phyloP scores from a whole-genome alignment of 225 moss, liverwort and hornwort genomes.

The Takakia lepidozioides region DNA sequence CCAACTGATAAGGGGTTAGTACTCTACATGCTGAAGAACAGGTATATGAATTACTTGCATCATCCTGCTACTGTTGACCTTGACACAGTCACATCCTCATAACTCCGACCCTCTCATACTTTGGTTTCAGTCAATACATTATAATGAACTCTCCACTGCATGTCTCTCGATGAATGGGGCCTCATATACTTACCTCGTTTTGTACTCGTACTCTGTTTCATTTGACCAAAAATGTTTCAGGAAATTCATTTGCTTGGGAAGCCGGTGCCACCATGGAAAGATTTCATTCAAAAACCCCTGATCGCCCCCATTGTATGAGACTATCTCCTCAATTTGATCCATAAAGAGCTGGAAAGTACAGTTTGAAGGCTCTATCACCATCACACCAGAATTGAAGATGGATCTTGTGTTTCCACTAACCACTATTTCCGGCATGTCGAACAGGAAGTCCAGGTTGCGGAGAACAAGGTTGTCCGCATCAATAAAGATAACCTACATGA shows the following conservation, averaged over 20 bases:
- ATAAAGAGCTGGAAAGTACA: slow-evolving; percentile 68
- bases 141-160: no score
- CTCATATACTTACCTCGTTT: slow-evolving; percentile 37
- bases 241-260: slow-evolving; percentile 57
- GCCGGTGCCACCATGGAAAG: slow-evolving; percentile 78
- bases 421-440: slow-evolving; percentile 65
- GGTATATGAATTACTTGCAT: no score
- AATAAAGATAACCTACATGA: slow-evolving; percentile 49
- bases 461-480: slow-evolving; percentile 73
- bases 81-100: no score
- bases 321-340: slow-evolving; percentile 55
- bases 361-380: slow-evolving; percentile 86
- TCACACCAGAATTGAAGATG: slow-evolving; percentile 86
- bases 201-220: no score
- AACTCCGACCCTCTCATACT: no score
- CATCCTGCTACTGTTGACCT: no score
- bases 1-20: no score
- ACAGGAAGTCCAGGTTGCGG: slow-evolving; percentile 67
- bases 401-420: slow-evolving; percentile 49
- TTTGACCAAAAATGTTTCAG: slow-evolving; percentile 74
- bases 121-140: no score
- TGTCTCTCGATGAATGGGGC: no score
- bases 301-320: slow-evolving; percentile 82
- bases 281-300: slow-evolving; percentile 82
- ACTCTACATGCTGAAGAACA: no score